A percentile compares a stretch with the other conserved stretches of the same genome.
These are phyloP conservation scores for Leishmania gerbilli DNA, from an alignment of 208 protist species.

Conservation along the genomic window DNA sequence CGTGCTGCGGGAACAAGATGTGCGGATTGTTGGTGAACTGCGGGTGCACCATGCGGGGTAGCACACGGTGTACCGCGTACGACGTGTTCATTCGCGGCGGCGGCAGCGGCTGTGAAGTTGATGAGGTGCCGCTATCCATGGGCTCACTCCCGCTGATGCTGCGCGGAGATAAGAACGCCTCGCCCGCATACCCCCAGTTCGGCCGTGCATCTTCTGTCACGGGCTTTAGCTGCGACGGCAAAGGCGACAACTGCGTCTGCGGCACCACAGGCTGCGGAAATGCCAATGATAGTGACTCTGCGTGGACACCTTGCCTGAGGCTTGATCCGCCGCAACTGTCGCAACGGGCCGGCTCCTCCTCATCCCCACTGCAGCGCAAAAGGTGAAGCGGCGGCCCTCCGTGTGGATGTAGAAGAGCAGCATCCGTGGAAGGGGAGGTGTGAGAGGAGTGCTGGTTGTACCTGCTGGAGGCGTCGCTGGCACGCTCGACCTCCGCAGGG, in stretches of 20 bases:
- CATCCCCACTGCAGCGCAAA: background rate
- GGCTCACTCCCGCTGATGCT: background rate
- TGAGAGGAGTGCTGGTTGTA: background rate
- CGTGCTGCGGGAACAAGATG: background rate
- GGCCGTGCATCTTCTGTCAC: background rate
- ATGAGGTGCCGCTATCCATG: background rate
- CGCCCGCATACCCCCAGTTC: background rate
- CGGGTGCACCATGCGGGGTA: slow-evolving; percentile 18
- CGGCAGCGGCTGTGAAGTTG: background rate
- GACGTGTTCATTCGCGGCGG: background rate
- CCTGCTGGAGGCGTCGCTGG: background rate
- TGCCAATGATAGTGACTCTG: background rate
- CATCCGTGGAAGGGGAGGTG: no score
- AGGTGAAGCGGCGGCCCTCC: background rate
- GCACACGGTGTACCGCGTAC: slow-evolving; percentile 31
- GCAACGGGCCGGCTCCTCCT: no score
- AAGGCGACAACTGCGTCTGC: background rate
- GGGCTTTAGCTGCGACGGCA: background rate
- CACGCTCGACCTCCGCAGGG: background rate
- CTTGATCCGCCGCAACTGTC: background rate
- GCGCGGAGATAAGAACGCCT: background rate
- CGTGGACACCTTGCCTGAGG: background rate
- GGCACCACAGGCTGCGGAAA: background rate
- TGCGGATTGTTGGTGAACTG: slow-evolving; percentile 14
- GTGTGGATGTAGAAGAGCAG: no score